Percentiles rank a stretch among this genome's conserved stretches.
Evolutionary conservation across 1,284 basidiomycete species (phyloP).

Genomic region (Coniophora puteana): DNA sequence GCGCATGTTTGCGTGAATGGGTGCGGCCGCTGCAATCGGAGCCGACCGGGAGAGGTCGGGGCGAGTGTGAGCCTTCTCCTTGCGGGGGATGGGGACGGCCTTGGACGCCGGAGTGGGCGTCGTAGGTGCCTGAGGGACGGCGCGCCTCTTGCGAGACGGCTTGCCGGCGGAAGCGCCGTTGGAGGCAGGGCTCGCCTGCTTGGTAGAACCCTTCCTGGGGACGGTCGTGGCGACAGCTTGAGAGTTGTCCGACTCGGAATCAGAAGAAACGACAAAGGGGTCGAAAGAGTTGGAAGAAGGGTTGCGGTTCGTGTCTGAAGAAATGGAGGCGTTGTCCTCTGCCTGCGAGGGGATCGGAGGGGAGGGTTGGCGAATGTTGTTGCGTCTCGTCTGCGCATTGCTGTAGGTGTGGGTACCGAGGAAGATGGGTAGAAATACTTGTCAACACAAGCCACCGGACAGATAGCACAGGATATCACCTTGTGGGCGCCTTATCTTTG

Average conservation of each 20-base stretch:
- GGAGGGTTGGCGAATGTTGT: conserved; percentile 53
- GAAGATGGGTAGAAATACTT: conserved; percentile 46
- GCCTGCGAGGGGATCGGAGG: conserved; percentile 60
- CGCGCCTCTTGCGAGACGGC: conserved; percentile 49
- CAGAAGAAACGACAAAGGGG: conserved; percentile 48
- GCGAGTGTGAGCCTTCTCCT: conserved; percentile 38
- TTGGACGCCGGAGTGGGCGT: conserved; percentile 24
- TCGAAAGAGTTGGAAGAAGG: conserved; percentile 46
- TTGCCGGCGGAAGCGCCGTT: conserved; percentile 47
- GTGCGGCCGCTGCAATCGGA: conserved; percentile 14
- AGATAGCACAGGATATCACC: conserved; percentile 17
- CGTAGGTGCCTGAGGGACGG: conserved; percentile 16
- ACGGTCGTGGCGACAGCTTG: conserved; percentile 16
- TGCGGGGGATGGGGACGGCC: conserved; percentile 43
- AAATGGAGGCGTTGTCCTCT: conserved; percentile 45
- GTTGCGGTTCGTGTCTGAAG: conserved; percentile 25
- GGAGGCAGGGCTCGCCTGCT: conserved; percentile 37
- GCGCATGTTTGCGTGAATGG: conserved; percentile 22
- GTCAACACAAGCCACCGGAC: conserved; percentile 24
- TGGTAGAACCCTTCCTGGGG: conserved; percentile 20
- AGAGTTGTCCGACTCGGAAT: conserved; percentile 32
- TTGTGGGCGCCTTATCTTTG: conserved; percentile 28
- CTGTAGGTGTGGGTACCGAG: too few relatives aligned
- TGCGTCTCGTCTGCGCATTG: conserved; percentile 45
- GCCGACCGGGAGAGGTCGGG: conserved; percentile 30